Conservation (phyloP, 768 basidiomycete species). For the Amanita thiersii region DNA sequence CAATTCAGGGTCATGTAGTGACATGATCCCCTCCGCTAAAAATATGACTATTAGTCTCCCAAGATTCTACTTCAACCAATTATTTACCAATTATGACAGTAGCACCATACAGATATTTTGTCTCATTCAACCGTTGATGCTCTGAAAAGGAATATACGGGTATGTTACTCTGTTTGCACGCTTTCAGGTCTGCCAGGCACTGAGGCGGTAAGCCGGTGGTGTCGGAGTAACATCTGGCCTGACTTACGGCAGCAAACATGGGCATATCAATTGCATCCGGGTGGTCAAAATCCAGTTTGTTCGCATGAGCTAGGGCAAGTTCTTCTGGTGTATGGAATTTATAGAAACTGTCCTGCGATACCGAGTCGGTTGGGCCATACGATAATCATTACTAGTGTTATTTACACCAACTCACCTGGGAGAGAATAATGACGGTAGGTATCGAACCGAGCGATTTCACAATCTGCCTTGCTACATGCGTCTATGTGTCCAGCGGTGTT, state of each 20-base stretch:
- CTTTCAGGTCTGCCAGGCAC: constrained; percentile 83
- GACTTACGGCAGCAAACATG: constrained; percentile 67
- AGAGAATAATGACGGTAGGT: constrained; percentile 84
- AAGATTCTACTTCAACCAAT: background rate
- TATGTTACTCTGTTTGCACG: constrained; percentile 77
- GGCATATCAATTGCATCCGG: constrained; percentile 91
- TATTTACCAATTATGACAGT: constrained; percentile 76
- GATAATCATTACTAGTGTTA: background rate
- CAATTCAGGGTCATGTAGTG: constrained; percentile 71
- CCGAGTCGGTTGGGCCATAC: background rate
- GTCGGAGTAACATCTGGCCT: constrained; percentile 2
- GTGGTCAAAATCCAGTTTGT: constrained; percentile 81
- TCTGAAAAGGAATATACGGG: constrained; percentile 91
- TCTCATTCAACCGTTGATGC: constrained; percentile 76
- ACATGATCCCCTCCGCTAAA: constrained; percentile 86
- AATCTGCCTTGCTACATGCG: constrained; percentile 79
- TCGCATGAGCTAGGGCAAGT: constrained; percentile 74
- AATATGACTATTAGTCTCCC: constrained; percentile 2
- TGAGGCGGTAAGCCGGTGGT: constrained; percentile 19
- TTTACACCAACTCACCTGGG: constrained; percentile 48
- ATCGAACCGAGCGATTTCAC: constrained; percentile 76
- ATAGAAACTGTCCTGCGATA: constrained; percentile 85
- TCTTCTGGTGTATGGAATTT: constrained; percentile 73
- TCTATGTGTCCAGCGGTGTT: constrained; percentile 40
- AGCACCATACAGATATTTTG: constrained; percentile 88